Conservation (phyloP, 345 rosid species). For the Tarenaya hassleriana region DNA sequence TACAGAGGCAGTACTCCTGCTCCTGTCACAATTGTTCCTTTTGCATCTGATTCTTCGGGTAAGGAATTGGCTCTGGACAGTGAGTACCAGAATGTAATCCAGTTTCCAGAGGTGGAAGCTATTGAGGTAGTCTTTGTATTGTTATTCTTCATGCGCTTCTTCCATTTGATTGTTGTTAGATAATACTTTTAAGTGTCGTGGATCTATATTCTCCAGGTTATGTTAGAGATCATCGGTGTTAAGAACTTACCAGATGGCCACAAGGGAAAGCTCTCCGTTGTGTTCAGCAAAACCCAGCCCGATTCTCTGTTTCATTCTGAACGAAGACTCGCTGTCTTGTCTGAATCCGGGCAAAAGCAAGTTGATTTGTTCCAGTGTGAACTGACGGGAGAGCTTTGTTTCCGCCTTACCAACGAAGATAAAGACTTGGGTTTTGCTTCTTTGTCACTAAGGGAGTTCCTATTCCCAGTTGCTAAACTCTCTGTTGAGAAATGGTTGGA, state of each 20-base stretch:
- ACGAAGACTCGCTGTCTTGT: slow-evolving; percentile 44
- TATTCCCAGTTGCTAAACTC: slow-evolving; percentile 60
- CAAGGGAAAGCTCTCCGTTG: slow-evolving; percentile 56
- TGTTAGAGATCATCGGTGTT: slow-evolving; percentile 53
- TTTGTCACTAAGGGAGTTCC: slow-evolving; percentile 51
- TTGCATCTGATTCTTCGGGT: slow-evolving; percentile 27
- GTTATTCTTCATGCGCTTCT: too few relatives aligned
- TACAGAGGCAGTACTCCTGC: slow-evolving; percentile 66
- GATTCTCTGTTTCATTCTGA: slow-evolving; percentile 59
- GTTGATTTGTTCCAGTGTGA: slow-evolving; percentile 75
- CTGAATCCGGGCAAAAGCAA: slow-evolving; percentile 58
- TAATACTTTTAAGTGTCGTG: too few relatives aligned
- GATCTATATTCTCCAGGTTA: slow-evolving; percentile 18
- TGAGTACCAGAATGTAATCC: slow-evolving; percentile 29
- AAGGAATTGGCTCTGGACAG: slow-evolving; percentile 31
- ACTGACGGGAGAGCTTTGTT: slow-evolving; percentile 63
- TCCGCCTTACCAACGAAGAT: slow-evolving; percentile 47
- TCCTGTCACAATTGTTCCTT: slow-evolving; percentile 51
- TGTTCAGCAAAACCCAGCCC: slow-evolving; percentile 58
- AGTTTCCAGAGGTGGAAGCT: slow-evolving; percentile 42
- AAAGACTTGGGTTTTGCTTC: slow-evolving; percentile 54
- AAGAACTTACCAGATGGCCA: slow-evolving; percentile 58
- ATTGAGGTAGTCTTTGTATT: slow-evolving; percentile 54
- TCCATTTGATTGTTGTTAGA: too few relatives aligned
- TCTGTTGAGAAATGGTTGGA: slow-evolving; percentile 73